These are phyloP conservation scores for Sugiyamaella smithiae DNA, from an alignment of 805 yeast species.

Conservation along the genomic window DNA sequence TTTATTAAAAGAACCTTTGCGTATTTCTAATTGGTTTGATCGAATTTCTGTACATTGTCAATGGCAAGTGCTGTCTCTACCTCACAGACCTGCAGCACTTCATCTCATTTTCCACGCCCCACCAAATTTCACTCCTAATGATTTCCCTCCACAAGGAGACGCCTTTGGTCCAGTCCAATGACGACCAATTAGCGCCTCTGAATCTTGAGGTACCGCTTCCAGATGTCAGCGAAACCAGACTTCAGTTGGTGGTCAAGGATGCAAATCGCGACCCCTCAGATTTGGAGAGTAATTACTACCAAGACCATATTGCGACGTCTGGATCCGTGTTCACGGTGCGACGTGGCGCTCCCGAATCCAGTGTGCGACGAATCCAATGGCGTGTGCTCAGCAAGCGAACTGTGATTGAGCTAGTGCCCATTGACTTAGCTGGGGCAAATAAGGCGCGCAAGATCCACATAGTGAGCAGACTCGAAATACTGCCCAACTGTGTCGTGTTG, in stretches of 20 bases:
- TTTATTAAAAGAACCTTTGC: no score
- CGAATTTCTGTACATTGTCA: no score
- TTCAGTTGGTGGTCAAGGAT: neutral
- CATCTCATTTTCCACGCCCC: no score
- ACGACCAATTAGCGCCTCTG: neutral
- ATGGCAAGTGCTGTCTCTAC: no score
- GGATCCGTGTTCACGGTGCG: slow-evolving; percentile 3
- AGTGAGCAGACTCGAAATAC: slow-evolving; percentile 39
- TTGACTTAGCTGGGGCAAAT: slow-evolving; percentile 15
- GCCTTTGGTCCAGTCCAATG: neutral
- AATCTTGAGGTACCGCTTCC: slow-evolving; percentile 2
- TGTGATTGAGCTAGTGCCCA: slow-evolving; percentile 21
- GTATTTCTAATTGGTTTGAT: no score
- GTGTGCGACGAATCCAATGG: slow-evolving; percentile 14
- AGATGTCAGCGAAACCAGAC: neutral
- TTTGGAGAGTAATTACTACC: slow-evolving; percentile 18
- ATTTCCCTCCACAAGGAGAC: slow-evolving; percentile 2
- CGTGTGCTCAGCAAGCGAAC: slow-evolving; percentile 13
- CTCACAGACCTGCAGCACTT: no score
- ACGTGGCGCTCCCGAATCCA: neutral
- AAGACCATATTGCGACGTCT: slow-evolving; percentile 20
- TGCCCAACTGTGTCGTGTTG: slow-evolving; percentile 39
- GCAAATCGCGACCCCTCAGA: slow-evolving; percentile 11
- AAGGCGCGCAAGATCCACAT: slow-evolving; percentile 38
- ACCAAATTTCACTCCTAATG: slow-evolving; percentile 1